phyloP scores from a whole-genome alignment of 768 basidiomycete species.

The Leucosporidium scottii region DNA sequence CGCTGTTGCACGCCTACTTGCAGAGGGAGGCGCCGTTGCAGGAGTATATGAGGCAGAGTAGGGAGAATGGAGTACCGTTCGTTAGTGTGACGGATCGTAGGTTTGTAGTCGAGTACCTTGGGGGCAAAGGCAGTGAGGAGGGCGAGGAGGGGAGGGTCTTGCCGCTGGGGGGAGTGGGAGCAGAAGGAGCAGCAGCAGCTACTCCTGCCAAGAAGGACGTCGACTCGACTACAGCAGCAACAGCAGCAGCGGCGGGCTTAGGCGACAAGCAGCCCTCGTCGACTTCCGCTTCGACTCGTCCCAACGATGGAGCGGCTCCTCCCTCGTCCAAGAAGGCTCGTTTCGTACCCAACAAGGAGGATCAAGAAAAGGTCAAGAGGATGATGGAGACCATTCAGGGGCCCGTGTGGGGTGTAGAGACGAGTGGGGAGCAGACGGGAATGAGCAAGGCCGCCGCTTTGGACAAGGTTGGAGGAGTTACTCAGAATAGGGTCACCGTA shows the following conservation, averaged over 20 bases:
- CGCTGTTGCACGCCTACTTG: constrained; percentile 77
- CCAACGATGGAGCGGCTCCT: constrained; percentile 26
- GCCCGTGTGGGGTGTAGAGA: constrained; percentile 48
- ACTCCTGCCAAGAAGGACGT: neutral
- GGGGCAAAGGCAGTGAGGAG: constrained; percentile 52
- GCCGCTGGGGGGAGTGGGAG: constrained; percentile 41
- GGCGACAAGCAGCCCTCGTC: constrained; percentile 3
- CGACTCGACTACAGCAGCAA: no score
- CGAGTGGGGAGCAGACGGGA: constrained; percentile 46
- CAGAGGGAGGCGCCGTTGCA: constrained; percentile 64
- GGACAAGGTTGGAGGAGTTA: constrained; percentile 1
- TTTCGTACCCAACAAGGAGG: constrained; percentile 69
- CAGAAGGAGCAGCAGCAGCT: constrained; percentile 43
- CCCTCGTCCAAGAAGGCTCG: constrained; percentile 60
- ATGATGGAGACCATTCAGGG: constrained; percentile 50
- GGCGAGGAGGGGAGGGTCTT: constrained; percentile 46
- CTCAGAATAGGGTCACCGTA: constrained; percentile 62
- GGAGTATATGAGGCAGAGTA: constrained; percentile 81
- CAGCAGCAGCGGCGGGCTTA: neutral
- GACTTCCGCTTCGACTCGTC: constrained; percentile 1
- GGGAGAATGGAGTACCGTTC: constrained; percentile 65
- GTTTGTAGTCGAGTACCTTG: constrained; percentile 75
- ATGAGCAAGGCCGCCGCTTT: neutral
- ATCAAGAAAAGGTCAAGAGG: constrained; percentile 78
- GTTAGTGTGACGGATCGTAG: constrained; percentile 84